A percentile compares a stretch with the other conserved stretches of the same genome.
Evolutionary conservation across 1,139 yeast genomes (phyloP).

Genomic region (Saccharomyces hybrid): DNA sequence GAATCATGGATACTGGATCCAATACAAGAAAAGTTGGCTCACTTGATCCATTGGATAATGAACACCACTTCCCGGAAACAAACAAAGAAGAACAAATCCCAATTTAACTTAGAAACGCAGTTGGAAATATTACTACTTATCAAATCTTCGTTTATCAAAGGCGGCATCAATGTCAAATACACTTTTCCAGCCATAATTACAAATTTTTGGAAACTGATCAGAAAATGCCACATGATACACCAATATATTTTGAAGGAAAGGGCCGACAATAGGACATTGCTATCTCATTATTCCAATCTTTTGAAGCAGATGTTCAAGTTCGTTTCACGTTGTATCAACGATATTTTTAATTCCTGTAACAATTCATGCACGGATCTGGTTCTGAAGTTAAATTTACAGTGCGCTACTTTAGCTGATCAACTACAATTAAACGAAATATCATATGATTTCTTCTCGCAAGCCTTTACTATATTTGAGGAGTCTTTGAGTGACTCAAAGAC

Average conservation of each 20-base stretch:
- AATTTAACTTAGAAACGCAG: conserved; percentile 39
- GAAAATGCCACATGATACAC: conserved; percentile 38
- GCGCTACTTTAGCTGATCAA: conserved; percentile 73
- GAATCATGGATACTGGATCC: conserved; percentile 19
- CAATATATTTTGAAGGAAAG: conserved; percentile 1
- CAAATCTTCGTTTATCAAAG: conserved; percentile 49
- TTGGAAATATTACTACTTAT: conserved; percentile 48
- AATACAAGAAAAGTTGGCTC: conserved; percentile 63
- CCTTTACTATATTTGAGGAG: conserved; percentile 85
- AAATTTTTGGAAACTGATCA: conserved; percentile 51
- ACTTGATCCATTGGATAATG: conserved; percentile 34
- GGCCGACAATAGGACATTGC: background rate
- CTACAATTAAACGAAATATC: conserved; percentile 54
- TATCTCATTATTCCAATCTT: conserved; percentile 18
- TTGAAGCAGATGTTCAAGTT: conserved; percentile 55
- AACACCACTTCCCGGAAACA: conserved; percentile 5
- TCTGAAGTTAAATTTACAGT: conserved; percentile 44
- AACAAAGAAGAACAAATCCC: conserved; percentile 44
- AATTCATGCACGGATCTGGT: conserved; percentile 40
- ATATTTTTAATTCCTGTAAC: conserved; percentile 52
- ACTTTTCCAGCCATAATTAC: conserved; percentile 73
- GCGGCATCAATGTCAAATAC: conserved; percentile 47
- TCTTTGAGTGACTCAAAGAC: conserved; percentile 55
- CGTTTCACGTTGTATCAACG: conserved; percentile 63
- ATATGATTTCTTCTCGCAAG: conserved; percentile 86